phyloP scores from a whole-genome alignment of 75 land plant species.

The Cupressus sempervirens region DNA sequence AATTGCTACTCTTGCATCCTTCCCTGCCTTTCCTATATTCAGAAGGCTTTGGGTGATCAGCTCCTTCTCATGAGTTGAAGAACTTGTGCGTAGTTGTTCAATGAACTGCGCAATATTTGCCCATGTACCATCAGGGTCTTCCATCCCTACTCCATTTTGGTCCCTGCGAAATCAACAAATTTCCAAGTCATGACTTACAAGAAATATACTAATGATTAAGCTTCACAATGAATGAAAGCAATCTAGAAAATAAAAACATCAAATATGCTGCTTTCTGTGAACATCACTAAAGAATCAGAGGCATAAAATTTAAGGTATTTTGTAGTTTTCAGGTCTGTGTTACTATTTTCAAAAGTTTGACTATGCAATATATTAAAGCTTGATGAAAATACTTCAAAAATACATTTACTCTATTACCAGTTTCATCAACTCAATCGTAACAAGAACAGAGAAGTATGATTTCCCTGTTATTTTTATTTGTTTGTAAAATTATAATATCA shows the following conservation, averaged over 20 bases:
- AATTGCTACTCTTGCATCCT: constrained; percentile 38
- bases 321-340: background rate
- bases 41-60: constrained; percentile 23
- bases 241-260: background rate
- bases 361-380: background rate
- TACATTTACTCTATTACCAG: background rate
- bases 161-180: constrained; percentile 20
- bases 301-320: background rate
- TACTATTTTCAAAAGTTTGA: background rate
- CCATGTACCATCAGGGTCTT: constrained; percentile 35
- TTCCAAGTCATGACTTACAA: background rate
- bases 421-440: background rate
- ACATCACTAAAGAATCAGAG: background rate
- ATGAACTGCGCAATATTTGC: constrained; percentile 33
- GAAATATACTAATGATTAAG: background rate
- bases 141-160: constrained; percentile 21
- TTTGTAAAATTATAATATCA: background rate
- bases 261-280: background rate
- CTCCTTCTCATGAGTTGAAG: constrained; percentile 35
- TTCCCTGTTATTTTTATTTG: background rate
- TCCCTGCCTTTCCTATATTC: constrained; percentile 25
- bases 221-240: background rate
- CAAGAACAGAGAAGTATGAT: background rate
- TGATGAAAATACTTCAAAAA: background rate
- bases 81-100: constrained; percentile 36